Base-by-base conservation (phyloP, 148 eudicot species). In the Rhododendron simsii region DNA sequence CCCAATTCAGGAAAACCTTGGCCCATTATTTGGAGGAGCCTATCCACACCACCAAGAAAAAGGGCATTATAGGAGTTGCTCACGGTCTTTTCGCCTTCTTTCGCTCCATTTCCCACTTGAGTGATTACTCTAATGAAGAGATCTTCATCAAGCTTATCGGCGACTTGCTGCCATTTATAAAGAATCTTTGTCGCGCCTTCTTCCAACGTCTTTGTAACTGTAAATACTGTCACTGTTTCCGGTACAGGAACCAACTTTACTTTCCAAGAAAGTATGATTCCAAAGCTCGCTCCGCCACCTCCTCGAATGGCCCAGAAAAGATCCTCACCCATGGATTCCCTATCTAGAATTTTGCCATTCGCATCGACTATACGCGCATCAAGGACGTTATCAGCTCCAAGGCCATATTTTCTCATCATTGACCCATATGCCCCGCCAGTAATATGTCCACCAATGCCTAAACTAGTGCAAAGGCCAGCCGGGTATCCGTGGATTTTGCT, bases 261-360 rank as follows among this genome's bases (percentile, higher is more conserved):
- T 20, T 39, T 76, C 80, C 80, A 76, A 18, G 80, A 41, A 7
- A 76, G n/a, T 35, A 76, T 41, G 48, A 76, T 39, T 16, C 80
- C 80, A 20, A 76, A 76, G n/a, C 80, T 76, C 0, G 26, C 80
- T 37, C 47, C 80, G 0, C 80, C 80, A 2, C 57, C 81, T 7
- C 80, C 80, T 76, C 48, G 44, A 39, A 76, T 39, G 12, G 80
- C 80, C 80, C 80, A 76, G 11, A 78, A 78, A 7, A 47, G 33
- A 26, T 78, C 81, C 33, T 78, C 81, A 7, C 81, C 81, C 81
- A 78, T 78, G 33, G 81, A 37, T 45, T n/a, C 26, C 55, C 81
- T 78, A 5, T 78, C 55, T 16, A 76, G 48, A 76, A 76, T 39
- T 0, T 39, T 39, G 0, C 80, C 80, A 16, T 76, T 20, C 12